phyloP scores from a whole-genome alignment of 2,329 filamentous ascomycete genomes.

The Canariomyces notabilis region DNA sequence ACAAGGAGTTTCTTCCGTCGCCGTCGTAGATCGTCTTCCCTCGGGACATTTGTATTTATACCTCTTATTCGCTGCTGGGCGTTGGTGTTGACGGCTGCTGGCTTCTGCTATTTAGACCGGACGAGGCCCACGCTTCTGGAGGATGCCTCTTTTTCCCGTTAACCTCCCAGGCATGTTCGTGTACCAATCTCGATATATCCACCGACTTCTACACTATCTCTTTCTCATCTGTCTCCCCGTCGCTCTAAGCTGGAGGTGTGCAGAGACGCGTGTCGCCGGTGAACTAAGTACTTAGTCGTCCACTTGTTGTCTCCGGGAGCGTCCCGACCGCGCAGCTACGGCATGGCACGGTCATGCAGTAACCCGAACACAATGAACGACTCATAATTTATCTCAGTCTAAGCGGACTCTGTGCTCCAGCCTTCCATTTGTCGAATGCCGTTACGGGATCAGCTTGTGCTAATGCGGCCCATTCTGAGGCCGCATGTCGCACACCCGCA shows the following conservation, averaged over 20 bases:
- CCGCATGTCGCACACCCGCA: background rate
- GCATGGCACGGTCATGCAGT: no score
- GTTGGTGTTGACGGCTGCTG: constrained; percentile 6
- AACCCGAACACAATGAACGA: no score
- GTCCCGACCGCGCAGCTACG: no score
- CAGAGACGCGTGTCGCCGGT: no score
- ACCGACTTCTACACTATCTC: background rate
- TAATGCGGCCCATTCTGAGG: background rate
- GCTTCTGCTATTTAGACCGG: constrained; percentile 11
- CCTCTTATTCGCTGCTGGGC: constrained; percentile 41
- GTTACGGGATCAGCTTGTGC: background rate
- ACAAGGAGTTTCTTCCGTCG: constrained; percentile 45
- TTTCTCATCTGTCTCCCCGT: no score
- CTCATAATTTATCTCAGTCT: no score
- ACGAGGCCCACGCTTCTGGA: constrained; percentile 17
- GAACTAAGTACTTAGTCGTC: no score
- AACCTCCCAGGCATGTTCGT: background rate
- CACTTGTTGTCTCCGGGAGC: no score
- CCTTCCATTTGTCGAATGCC: background rate
- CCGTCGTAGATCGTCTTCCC: constrained; percentile 18
- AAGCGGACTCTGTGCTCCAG: no score
- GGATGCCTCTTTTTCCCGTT: constrained; percentile 1
- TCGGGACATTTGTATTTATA: constrained; percentile 24
- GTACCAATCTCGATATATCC: background rate
- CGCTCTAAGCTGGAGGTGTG: no score